Conservation (phyloP, 768 basidiomycete genomes). For the Paxillus rubicundulus region DNA sequence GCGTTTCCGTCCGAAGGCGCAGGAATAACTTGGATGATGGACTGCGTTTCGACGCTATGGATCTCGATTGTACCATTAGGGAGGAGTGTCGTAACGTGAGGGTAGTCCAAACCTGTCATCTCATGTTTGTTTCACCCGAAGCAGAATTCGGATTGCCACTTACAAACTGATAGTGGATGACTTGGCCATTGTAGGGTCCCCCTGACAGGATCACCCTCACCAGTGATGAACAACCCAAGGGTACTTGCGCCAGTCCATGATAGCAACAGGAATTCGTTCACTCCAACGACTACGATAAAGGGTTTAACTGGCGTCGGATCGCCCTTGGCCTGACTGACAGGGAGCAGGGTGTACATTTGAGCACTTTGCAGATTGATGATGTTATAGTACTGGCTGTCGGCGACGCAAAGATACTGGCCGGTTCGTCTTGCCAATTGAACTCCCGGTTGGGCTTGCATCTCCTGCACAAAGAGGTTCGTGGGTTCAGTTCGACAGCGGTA, state of each 20-base stretch:
- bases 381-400: constrained; percentile 70
- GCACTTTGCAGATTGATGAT: constrained; percentile 76
- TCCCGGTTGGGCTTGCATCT: constrained; percentile 65
- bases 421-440: constrained; percentile 59
- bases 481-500: not conserved
- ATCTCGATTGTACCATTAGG: constrained; percentile 78
- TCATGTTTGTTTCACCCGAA: not conserved
- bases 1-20: constrained; percentile 37
- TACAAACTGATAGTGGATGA: constrained; percentile 76
- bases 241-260: constrained; percentile 82
- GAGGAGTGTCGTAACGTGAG: constrained; percentile 75
- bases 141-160: constrained; percentile 29
- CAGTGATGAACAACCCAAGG: constrained; percentile 83
- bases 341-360: constrained; percentile 69
- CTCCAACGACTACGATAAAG: constrained; percentile 69
- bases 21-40: constrained; percentile 65
- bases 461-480: constrained; percentile 40
- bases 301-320: constrained; percentile 51
- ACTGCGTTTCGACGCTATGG: constrained; percentile 74
- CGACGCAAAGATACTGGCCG: constrained; percentile 66
- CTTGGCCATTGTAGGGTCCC: constrained; percentile 85
- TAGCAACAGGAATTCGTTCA: constrained; percentile 80
- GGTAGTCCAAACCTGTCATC: constrained; percentile 70
- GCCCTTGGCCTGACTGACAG: constrained; percentile 67
- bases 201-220: constrained; percentile 82